Percentiles rank a stretch among this genome's conserved stretches.
phyloP scores from a whole-genome alignment of 192 early-diverging fungal species.

The Geranomyces variabilis region DNA sequence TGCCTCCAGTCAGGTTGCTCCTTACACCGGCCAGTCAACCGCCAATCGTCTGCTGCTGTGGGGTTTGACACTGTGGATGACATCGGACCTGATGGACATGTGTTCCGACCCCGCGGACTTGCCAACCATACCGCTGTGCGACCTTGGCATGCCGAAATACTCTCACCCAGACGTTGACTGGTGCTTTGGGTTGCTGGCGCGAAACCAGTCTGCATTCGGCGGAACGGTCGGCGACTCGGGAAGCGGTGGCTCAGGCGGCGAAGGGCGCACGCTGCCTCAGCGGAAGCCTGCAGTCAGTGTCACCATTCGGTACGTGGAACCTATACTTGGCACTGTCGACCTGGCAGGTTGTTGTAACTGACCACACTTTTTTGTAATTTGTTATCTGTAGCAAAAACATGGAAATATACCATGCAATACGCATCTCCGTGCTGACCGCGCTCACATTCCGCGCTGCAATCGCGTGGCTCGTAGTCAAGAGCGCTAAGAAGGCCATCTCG shows the following conservation, averaged over 20 bases:
- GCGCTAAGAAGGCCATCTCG: not conserved
- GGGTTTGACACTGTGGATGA: conserved; percentile 46
- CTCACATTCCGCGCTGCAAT: conserved; percentile 5
- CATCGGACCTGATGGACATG: conserved; percentile 34
- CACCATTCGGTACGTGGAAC: conserved; percentile 2
- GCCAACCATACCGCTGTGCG: not conserved
- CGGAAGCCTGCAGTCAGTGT: conserved; percentile 24
- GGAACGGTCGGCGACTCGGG: not conserved
- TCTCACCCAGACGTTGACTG: conserved; percentile 29
- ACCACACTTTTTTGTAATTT: not conserved
- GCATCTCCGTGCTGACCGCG: conserved; percentile 13
- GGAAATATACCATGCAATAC: conserved; percentile 21
- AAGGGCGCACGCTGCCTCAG: not conserved
- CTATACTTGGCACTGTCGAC: not conserved
- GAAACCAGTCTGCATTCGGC: not conserved
- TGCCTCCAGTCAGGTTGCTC: not conserved
- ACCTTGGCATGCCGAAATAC: conserved; percentile 23
- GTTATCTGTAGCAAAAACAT: conserved; percentile 5
- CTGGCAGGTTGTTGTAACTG: not conserved
- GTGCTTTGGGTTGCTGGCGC: conserved; percentile 13
- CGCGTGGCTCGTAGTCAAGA: not conserved
- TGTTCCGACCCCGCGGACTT: conserved; percentile 19
- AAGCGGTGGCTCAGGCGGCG: not conserved
- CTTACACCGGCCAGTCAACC: conserved; percentile 21
- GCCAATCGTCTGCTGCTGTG: conserved; percentile 30